Percentiles rank a stretch among this genome's conserved stretches.
These are phyloP conservation scores for Ophiocordyceps camponoti-saundersi DNA, from an alignment of 2,329 filamentous ascomycete genomes.

Conservation along the genomic window DNA sequence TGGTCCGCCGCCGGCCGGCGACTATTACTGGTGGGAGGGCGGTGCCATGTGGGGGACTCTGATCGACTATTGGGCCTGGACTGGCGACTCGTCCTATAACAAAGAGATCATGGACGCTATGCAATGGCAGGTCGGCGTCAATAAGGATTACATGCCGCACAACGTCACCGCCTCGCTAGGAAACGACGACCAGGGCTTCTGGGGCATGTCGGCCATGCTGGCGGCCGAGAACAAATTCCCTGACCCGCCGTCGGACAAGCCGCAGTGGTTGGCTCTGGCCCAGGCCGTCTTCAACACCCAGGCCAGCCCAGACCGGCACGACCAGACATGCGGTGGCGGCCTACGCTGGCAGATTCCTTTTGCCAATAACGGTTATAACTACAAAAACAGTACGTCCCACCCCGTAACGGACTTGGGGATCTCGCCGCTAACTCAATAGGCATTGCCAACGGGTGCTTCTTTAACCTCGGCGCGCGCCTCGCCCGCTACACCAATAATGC, in stretches of 20 bases:
- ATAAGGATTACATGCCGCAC: slow-evolving; percentile 39
- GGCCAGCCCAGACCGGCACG: slow-evolving; percentile 44
- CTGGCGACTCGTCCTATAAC: slow-evolving; percentile 48
- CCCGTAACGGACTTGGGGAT: no score
- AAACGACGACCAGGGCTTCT: slow-evolving; percentile 58
- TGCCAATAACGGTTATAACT: slow-evolving; percentile 59
- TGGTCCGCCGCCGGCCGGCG: slow-evolving; percentile 28
- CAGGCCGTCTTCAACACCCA: slow-evolving; percentile 53
- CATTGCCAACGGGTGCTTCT: slow-evolving; percentile 45
- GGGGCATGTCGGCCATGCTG: slow-evolving; percentile 50
- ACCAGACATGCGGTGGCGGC: slow-evolving; percentile 46
- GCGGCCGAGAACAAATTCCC: slow-evolving; percentile 49
- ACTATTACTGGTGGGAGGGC: slow-evolving; percentile 63
- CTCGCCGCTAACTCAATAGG: slow-evolving; percentile 13
- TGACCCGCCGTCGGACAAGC: slow-evolving; percentile 33
- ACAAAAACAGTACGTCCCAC: slow-evolving; percentile 43
- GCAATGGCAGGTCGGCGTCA: slow-evolving; percentile 38
- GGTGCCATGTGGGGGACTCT: slow-evolving; percentile 51
- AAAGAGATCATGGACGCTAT: slow-evolving; percentile 37
- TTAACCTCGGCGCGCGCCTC: slow-evolving; percentile 50
- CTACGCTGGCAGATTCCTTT: slow-evolving; percentile 64
- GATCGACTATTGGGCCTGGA: slow-evolving; percentile 54
- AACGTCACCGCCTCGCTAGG: slow-evolving; percentile 43
- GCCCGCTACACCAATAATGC: slow-evolving; percentile 52
- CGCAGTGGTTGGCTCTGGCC: slow-evolving; percentile 47